Percentiles rank a stretch among this genome's conserved stretches.
phyloP scores from a whole-genome alignment of 2,329 filamentous ascomycete species.

The Neonectria hederae region DNA sequence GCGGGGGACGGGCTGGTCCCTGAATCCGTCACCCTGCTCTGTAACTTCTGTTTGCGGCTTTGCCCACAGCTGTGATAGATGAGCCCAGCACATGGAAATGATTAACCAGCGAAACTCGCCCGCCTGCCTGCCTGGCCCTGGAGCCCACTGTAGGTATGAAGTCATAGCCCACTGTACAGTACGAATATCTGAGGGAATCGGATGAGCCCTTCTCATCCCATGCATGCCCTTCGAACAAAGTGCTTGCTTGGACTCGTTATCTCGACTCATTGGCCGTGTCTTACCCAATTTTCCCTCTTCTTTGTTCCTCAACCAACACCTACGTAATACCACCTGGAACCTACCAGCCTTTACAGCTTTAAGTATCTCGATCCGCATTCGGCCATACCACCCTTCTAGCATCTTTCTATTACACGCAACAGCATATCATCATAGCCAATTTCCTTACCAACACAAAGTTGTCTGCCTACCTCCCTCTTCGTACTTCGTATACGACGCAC shows the following conservation, averaged over 20 bases:
- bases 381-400: constrained; percentile 1
- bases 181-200: background rate
- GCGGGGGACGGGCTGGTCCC: constrained; percentile 2
- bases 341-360: constrained; percentile 20
- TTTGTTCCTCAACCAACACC: constrained; percentile 21
- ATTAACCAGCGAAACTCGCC: background rate
- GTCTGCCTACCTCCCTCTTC: background rate
- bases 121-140: background rate
- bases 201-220: constrained; percentile 34
- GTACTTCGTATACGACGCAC: background rate
- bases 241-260: constrained; percentile 10
- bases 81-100: constrained; percentile 3
- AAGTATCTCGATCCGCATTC: background rate
- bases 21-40: constrained; percentile 9
- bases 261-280: constrained; percentile 6
- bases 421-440: constrained; percentile 1
- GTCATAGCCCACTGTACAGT: background rate
- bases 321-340: constrained; percentile 6
- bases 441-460: too few species aligned
- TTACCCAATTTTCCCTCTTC: constrained; percentile 13
- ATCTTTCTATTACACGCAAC: constrained; percentile 1
- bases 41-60: background rate
- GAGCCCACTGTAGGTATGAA: background rate
- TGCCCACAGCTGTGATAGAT: constrained; percentile 8
- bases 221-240: constrained; percentile 29